Conservation (phyloP, 257 asterid species). For the Misopates orontium region DNA sequence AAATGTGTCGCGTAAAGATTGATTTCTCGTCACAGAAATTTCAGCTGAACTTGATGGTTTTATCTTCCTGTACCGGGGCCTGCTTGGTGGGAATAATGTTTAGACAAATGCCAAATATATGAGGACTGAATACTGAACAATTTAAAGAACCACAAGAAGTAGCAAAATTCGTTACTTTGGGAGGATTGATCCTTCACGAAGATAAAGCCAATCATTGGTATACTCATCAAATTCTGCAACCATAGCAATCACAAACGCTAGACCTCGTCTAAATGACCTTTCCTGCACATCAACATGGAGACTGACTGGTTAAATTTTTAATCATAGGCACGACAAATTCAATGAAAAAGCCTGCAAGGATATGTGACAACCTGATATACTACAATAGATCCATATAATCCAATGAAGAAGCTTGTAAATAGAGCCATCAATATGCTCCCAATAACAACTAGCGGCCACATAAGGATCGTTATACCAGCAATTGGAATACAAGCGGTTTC, state of each 20-base stretch:
- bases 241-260: constrained; percentile 84
- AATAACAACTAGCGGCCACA: constrained; percentile 89
- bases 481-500: constrained; percentile 95
- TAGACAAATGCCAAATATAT: constrained; percentile 16
- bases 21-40: constrained; percentile 44
- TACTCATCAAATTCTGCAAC: constrained; percentile 95
- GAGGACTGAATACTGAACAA: neutral
- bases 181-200: constrained; percentile 84
- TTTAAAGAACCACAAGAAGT: constrained; percentile 1
- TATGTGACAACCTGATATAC: constrained; percentile 73
- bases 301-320: neutral
- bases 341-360: neutral
- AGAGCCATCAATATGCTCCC: constrained; percentile 77
- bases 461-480: constrained; percentile 84
- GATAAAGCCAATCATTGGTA: constrained; percentile 95
- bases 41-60: constrained; percentile 49
- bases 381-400: constrained; percentile 73
- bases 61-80: constrained; percentile 78
- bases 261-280: constrained; percentile 75
- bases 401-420: constrained; percentile 79
- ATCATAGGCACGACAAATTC: neutral
- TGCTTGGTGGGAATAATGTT: constrained; percentile 37
- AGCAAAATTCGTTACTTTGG: constrained; percentile 60
- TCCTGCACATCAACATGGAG: constrained; percentile 50
- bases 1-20: constrained; percentile 45